Base-by-base conservation (phyloP, 164 flowering plant species). In the Macadamia tetraphylla region DNA sequence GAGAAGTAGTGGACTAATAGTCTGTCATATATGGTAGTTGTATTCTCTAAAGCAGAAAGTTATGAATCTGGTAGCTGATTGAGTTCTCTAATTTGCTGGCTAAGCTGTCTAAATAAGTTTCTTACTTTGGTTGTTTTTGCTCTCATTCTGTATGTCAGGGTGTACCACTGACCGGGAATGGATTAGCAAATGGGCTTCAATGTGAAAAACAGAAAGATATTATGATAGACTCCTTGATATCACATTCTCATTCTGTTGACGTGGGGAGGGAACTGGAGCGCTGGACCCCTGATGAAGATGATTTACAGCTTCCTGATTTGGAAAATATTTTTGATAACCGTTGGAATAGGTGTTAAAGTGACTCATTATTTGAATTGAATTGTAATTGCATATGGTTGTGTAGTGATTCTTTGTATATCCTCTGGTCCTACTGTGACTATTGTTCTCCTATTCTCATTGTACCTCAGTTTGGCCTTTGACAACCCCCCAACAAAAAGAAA, bases 281-380 rank as follows among this genome's bases (percentile, higher is more conserved):
- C 6, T 95, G 98, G 99, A 76, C 87, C 17, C 99, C 98, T 60
- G 97, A 91, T 83, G 91, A 84, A 75, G 86, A 84, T 79, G 84
- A 74, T 76, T 88, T 88, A 2, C 86, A 81, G 18, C 82, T 84
- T 69, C 90, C 97, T 48, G 98, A 91, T 65, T 70, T 87, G 75
- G 99, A 92, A 23, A 84, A 89, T 67, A 81, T 84, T 67, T 95
- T 95, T 82, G 95, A 95, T 76, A 81, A 75, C 63, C 80, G 75
- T 63, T 81, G 95, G 98, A 83, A 90, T 69, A 93, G 98, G 99
- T 95, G 63, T 3, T 56, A 35, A 35, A 35, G 62, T 10, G 15
- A 14, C 49, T 30, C 31, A 68, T 58, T 30, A 44, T 63, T 23
- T 14, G 1, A 44, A 8, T 63, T 8, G 55, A 63, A 18, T 63